These are phyloP conservation scores for Lecanicillium sp. DNA, from an alignment of 2,329 filamentous ascomycete genomes.

Conservation along the genomic window DNA sequence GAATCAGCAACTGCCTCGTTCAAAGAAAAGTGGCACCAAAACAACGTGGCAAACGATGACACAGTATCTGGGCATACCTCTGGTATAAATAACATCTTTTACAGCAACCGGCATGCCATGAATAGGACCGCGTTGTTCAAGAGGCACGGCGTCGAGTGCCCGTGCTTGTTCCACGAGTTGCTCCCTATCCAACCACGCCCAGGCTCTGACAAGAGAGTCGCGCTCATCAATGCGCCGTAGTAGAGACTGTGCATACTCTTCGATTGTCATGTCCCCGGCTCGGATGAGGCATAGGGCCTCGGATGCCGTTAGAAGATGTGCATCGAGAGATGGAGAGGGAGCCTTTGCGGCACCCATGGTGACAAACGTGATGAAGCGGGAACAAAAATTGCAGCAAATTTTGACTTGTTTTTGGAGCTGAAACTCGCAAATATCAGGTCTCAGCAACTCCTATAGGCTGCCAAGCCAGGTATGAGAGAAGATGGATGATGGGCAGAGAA, in stretches of 20 bases:
- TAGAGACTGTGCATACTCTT: conserved; percentile 38
- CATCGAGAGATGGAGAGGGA: conserved; percentile 5
- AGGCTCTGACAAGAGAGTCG: conserved; percentile 38
- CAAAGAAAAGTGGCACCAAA: background rate
- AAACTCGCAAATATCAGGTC: too few relatives aligned
- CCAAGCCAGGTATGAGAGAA: too few relatives aligned
- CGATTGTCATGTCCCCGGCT: conserved; percentile 34
- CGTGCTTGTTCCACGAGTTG: conserved; percentile 41
- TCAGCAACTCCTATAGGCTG: too few relatives aligned
- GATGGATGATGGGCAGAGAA: too few relatives aligned
- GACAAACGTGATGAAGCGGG: background rate
- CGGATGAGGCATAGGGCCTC: conserved; percentile 28
- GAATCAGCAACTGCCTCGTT: background rate
- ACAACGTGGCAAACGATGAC: background rate
- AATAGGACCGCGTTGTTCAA: conserved; percentile 40
- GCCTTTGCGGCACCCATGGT: conserved; percentile 10
- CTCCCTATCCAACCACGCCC: conserved; percentile 37
- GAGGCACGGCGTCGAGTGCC: conserved; percentile 39
- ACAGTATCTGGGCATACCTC: conserved; percentile 26
- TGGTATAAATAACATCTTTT: conserved; percentile 52
- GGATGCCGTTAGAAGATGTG: conserved; percentile 25
- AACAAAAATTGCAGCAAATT: too few relatives aligned
- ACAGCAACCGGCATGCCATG: conserved; percentile 51
- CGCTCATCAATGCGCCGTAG: conserved; percentile 34
- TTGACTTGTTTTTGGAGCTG: too few relatives aligned